Conservation (phyloP, 495 filamentous ascomycete genomes). For the Glonium stellatum region DNA sequence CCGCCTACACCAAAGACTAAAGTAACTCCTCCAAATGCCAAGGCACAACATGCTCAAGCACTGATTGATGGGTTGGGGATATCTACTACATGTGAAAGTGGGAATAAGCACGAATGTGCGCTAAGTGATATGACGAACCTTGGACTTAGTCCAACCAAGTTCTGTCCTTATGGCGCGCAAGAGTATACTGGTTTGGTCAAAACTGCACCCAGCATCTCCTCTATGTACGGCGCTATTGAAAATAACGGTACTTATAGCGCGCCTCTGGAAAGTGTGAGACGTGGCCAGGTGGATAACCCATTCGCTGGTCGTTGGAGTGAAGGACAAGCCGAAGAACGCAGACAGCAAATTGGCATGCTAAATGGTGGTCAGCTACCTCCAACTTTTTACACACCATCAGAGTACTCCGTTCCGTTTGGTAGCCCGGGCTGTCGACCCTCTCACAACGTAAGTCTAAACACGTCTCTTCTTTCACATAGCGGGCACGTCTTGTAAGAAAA, state of each 20-base stretch:
- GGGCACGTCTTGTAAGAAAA: neutral
- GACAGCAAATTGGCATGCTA: neutral
- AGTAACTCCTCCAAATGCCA: slow-evolving; percentile 13
- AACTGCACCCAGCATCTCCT: slow-evolving; percentile 12
- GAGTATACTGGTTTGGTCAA: slow-evolving; percentile 14
- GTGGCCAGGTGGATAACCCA: neutral
- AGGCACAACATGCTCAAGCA: neutral
- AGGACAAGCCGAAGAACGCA: neutral
- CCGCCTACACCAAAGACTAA: slow-evolving; percentile 19
- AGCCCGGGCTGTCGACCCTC: neutral
- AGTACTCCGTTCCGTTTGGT: slow-evolving; percentile 5
- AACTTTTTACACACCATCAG: slow-evolving; percentile 15
- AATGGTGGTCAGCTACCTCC: slow-evolving; percentile 1
- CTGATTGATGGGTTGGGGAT: neutral
- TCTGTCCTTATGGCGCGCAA: slow-evolving; percentile 9
- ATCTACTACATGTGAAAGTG: neutral
- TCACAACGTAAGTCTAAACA: slow-evolving; percentile 9
- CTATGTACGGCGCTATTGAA: slow-evolving; percentile 13
- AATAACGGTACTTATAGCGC: slow-evolving; percentile 2
- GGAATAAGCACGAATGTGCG: neutral
- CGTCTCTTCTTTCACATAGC: neutral
- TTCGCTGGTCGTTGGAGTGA: slow-evolving; percentile 12
- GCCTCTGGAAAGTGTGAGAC: slow-evolving; percentile 8
- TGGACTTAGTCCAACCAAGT: slow-evolving; percentile 16
- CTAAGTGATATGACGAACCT: neutral